Percentiles rank a stretch among this genome's conserved stretches.
Conservation (phyloP, 768 basidiomycete species). For the Terana coerulea region DNA sequence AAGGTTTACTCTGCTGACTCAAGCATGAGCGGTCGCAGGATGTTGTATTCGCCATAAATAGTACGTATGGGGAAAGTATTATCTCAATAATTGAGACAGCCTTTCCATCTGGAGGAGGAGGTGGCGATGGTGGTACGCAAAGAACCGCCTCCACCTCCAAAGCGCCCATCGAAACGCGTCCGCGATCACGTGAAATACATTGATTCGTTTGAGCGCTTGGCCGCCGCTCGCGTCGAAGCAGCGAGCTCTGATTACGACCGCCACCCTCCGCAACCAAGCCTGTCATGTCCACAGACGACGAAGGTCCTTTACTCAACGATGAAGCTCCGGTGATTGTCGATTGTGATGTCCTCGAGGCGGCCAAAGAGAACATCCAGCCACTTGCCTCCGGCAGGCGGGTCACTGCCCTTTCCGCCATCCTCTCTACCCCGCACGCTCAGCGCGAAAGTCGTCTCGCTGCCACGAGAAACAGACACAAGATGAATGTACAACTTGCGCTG, state of each 20-base stretch:
- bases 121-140: too few species aligned
- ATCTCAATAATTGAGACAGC: too few species aligned
- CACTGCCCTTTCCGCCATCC: conserved; percentile 68
- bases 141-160: too few species aligned
- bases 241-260: background rate
- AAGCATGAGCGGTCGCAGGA: too few species aligned
- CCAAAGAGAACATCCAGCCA: conserved; percentile 86
- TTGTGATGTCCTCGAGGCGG: conserved; percentile 75
- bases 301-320: conserved; percentile 21
- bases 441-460: conserved; percentile 66
- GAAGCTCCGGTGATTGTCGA: conserved; percentile 56
- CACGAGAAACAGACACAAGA: conserved; percentile 60
- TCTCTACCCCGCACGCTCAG: conserved; percentile 74
- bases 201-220: background rate
- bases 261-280: background rate
- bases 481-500: conserved; percentile 71
- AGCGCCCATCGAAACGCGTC: background rate
- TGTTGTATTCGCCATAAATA: too few species aligned
- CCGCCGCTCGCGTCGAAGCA: background rate
- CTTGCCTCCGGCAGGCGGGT: conserved; percentile 76
- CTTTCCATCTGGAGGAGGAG: too few species aligned
- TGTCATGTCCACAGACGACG: background rate
- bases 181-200: background rate
- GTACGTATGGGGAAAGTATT: too few species aligned
- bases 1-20: too few species aligned